Conservation (phyloP, 78 protist species). For the Dictyostelium capitatum region DNA sequence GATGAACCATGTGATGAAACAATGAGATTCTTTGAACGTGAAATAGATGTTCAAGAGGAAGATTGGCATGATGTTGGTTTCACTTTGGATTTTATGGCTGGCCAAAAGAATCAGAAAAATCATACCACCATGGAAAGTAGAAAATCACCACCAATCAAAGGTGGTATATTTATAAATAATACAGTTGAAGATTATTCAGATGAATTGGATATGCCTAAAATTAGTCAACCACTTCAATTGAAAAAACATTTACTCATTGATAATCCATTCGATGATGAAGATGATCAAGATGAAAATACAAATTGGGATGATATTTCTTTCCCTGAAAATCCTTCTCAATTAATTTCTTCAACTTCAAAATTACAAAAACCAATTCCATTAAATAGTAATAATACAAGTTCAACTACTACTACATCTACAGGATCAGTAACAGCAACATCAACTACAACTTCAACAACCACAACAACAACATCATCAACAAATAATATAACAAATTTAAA, state of each 20-base stretch:
- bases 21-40: conserved; percentile 25
- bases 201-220: conserved; percentile 21
- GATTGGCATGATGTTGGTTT: conserved; percentile 70
- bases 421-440: not conserved
- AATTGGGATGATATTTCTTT: conserved; percentile 52
- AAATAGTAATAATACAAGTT: not conserved
- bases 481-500: conserved; percentile 18
- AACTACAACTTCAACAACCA: not conserved
- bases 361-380: not conserved
- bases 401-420: not conserved
- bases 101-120: not conserved
- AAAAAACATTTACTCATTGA: conserved; percentile 31
- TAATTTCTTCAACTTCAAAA: conserved; percentile 16
- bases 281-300: conserved; percentile 36
- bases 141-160: conserved; percentile 46
- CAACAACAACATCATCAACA: conserved; percentile 1
- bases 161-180: no score
- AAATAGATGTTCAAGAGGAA: conserved; percentile 52
- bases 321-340: conserved; percentile 41
- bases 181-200: conserved; percentile 54
- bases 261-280: conserved; percentile 73
- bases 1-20: conserved; percentile 40
- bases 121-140: conserved; percentile 3
- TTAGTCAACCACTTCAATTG: conserved; percentile 19
- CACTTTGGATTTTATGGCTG: conserved; percentile 16